phyloP scores from a whole-genome alignment of 495 filamentous ascomycete species.

The Massariosphaeria phaeospora region DNA sequence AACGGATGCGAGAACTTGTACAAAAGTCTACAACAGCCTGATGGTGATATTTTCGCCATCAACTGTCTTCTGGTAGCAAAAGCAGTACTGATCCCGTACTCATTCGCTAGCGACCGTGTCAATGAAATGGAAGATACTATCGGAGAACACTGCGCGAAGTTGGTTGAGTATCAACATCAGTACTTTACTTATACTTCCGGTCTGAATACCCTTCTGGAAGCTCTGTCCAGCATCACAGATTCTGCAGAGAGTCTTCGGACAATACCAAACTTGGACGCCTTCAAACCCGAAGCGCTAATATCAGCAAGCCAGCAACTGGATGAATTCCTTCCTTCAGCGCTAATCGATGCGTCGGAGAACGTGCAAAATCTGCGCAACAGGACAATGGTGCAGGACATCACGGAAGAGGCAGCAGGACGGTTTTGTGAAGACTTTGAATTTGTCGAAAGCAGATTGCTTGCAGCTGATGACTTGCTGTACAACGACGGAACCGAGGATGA shows the following conservation, averaged over 20 bases:
- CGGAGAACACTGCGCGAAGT: slow-evolving; percentile 37
- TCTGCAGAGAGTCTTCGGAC: slow-evolving; percentile 44
- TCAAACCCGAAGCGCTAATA: slow-evolving; percentile 60
- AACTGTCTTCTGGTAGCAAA: slow-evolving; percentile 69
- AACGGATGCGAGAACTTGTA: slow-evolving; percentile 65
- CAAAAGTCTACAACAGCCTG: slow-evolving; percentile 52
- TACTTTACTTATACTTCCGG: slow-evolving; percentile 74
- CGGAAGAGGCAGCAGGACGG: slow-evolving; percentile 73
- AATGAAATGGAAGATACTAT: slow-evolving; percentile 47
- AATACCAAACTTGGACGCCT: slow-evolving; percentile 53
- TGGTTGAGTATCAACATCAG: slow-evolving; percentile 57
- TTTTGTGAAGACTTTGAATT: slow-evolving; percentile 92
- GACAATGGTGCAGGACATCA: slow-evolving; percentile 64
- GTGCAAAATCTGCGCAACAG: slow-evolving; percentile 67
- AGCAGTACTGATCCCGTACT: slow-evolving; percentile 48
- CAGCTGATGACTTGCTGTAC: slow-evolving; percentile 49
- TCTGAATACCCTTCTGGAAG: slow-evolving; percentile 61
- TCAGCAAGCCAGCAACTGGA: slow-evolving; percentile 73
- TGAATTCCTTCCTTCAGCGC: slow-evolving; percentile 82
- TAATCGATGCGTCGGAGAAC: slow-evolving; percentile 85
- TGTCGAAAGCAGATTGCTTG: slow-evolving; percentile 65
- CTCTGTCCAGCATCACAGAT: slow-evolving; percentile 50
- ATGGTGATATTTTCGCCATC: slow-evolving; percentile 67
- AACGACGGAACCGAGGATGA: slow-evolving; percentile 38
- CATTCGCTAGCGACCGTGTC: slow-evolving; percentile 50